phyloP scores from a whole-genome alignment of 352 stramenopile genomes.

The Elongisporangium senticosum region DNA sequence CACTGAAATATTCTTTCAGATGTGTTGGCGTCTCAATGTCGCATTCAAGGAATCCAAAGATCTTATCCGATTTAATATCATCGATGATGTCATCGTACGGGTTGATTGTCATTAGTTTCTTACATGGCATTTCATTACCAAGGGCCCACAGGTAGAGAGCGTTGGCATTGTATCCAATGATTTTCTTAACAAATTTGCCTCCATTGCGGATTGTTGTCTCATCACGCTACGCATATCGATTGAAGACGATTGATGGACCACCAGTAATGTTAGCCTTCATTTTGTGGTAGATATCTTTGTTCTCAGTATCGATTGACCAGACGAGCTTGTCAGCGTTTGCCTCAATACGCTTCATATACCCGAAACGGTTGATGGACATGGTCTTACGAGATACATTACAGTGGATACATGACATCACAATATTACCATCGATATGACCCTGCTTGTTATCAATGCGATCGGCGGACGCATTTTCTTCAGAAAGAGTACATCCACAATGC shows the following conservation, averaged over 20 bases:
- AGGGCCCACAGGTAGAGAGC: constrained; percentile 13
- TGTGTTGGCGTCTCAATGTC: constrained; percentile 12
- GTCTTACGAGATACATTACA: constrained; percentile 22
- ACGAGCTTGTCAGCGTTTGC: constrained; percentile 9
- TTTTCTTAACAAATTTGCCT: constrained; percentile 15
- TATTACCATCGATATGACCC: constrained; percentile 3
- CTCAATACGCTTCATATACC: constrained; percentile 1
- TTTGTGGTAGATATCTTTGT: constrained; percentile 13
- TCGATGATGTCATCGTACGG: constrained; percentile 15
- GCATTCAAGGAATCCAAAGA: constrained; percentile 12
- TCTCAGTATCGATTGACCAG: constrained; percentile 10
- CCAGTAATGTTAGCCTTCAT: constrained; percentile 21
- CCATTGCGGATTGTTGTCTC: constrained; percentile 9
- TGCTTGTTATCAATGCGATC: constrained; percentile 4
- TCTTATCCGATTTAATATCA: constrained; percentile 7
- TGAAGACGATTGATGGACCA: constrained; percentile 16
- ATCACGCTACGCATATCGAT: constrained; percentile 10
- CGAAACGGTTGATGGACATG: constrained; percentile 13
- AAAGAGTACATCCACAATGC: constrained; percentile 3
- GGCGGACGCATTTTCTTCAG: constrained; percentile 4
- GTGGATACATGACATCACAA: constrained; percentile 13
- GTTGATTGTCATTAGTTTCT: constrained; percentile 11
- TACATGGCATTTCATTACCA: constrained; percentile 25
- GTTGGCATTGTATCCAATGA: constrained; percentile 22
- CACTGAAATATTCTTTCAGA: constrained; percentile 15